These are phyloP conservation scores for Plenodomus tracheiphilus DNA, from an alignment of 2,329 filamentous ascomycete genomes.

Conservation along the genomic window DNA sequence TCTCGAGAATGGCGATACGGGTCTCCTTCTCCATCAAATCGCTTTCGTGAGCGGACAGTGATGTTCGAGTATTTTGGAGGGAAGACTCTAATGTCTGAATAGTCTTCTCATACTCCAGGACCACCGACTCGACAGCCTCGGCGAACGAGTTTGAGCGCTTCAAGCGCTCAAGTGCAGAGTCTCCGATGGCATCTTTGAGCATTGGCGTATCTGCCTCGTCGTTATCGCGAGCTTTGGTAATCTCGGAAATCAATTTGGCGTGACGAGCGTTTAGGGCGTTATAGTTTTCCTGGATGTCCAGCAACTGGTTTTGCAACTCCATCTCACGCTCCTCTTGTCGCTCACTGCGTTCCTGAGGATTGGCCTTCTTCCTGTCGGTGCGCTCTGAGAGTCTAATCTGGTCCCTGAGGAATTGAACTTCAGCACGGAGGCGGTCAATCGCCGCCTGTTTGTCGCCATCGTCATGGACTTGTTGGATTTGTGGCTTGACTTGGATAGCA, in stretches of 20 bases:
- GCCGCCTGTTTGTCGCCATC: constrained; percentile 92
- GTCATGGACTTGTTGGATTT: constrained; percentile 86
- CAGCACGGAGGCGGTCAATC: constrained; percentile 90
- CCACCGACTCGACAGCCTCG: constrained; percentile 92
- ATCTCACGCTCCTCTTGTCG: constrained; percentile 81
- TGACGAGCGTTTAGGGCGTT: constrained; percentile 87
- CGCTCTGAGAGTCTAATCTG: constrained; percentile 86
- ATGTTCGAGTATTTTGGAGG: constrained; percentile 82
- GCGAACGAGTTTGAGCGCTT: constrained; percentile 96
- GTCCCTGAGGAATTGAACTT: constrained; percentile 90
- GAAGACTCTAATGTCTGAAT: constrained; percentile 93
- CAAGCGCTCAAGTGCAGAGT: constrained; percentile 81
- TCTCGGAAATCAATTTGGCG: constrained; percentile 91
- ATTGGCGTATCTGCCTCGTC: constrained; percentile 59
- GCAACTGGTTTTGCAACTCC: constrained; percentile 89
- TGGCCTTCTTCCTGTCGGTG: constrained; percentile 59
- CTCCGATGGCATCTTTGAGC: constrained; percentile 67
- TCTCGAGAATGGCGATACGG: constrained; percentile 90
- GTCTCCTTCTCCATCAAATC: constrained; percentile 89
- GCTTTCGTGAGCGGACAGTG: constrained; percentile 82
- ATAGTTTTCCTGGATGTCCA: constrained; percentile 95
- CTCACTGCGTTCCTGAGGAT: constrained; percentile 72
- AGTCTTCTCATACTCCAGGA: constrained; percentile 97
- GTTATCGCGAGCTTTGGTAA: constrained; percentile 80
- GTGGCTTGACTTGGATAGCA: constrained; percentile 95